Conservation (phyloP, 2,329 filamentous ascomycete species). For the Paracamarosporium sp. region DNA sequence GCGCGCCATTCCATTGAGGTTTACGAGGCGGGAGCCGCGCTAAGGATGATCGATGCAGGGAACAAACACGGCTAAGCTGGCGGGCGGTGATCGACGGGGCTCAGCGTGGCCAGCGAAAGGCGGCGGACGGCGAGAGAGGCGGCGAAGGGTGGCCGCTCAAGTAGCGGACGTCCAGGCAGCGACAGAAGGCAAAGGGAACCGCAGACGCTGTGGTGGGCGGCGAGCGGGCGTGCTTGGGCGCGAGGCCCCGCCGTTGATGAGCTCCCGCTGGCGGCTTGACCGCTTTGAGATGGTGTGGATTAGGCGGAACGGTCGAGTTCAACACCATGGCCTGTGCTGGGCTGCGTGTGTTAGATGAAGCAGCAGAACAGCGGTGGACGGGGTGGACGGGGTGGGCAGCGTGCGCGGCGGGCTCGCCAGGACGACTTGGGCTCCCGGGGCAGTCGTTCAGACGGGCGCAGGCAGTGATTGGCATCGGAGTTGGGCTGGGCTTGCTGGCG, state of each 20-base stretch:
- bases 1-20: constrained; percentile 6
- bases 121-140: neutral
- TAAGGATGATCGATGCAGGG: constrained; percentile 14
- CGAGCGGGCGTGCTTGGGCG: neutral
- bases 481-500: constrained; percentile 10
- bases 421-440: too few species aligned
- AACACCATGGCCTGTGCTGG: constrained; percentile 5
- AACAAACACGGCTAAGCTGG: constrained; percentile 9
- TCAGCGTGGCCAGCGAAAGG: neutral
- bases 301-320: constrained; percentile 10
- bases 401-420: neutral
- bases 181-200: neutral
- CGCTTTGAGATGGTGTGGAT: constrained; percentile 9
- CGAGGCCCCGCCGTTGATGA: neutral
- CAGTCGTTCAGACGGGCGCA: neutral
- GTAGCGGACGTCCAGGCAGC: neutral
- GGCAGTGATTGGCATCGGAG: constrained; percentile 12
- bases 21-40: constrained; percentile 14
- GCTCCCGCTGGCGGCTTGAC: neutral
- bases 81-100: constrained; percentile 13
- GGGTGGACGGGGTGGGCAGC: neutral
- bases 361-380: neutral
- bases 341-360: constrained; percentile 5
- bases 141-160: neutral
- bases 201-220: neutral